phyloP scores from a whole-genome alignment of 768 basidiomycete genomes.

The Lentinula aciculospora region DNA sequence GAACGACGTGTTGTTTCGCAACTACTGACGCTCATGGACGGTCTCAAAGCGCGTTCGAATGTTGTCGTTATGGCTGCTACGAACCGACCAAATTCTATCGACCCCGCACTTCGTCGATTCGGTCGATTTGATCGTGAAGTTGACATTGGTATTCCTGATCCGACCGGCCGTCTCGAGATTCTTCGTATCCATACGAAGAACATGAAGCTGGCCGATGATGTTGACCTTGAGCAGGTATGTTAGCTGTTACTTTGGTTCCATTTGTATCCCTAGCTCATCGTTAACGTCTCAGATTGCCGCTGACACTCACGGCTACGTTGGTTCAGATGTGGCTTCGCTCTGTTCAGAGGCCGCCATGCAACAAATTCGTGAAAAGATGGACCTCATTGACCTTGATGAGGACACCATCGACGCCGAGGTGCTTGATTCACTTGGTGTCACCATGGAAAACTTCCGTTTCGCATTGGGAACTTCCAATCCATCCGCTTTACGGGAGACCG shows the following conservation, averaged over 20 bases:
- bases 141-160: conserved; percentile 99
- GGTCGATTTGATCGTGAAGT: conserved; percentile 99
- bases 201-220: conserved; percentile 97
- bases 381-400: conserved; percentile 90
- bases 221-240: conserved; percentile 88
- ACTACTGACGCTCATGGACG: conserved; percentile 98
- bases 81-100: conserved; percentile 98
- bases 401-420: conserved; percentile 99
- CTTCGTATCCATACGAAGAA: conserved; percentile 99
- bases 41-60: conserved; percentile 96
- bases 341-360: conserved; percentile 99
- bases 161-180: conserved; percentile 97
- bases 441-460: conserved; percentile 99
- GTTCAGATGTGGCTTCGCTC: conserved; percentile 94
- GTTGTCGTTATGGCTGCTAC: conserved; percentile 99
- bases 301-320: conserved; percentile 99
- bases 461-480: conserved; percentile 97
- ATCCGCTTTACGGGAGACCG: conserved; percentile 97
- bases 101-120: conserved; percentile 97
- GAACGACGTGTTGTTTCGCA: conserved; percentile 99
- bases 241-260: neutral
- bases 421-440: conserved; percentile 96
- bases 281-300: conserved; percentile 73
- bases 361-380: conserved; percentile 99
- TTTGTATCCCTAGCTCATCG: conserved; percentile 11